phyloP scores from a whole-genome alignment of 1,284 basidiomycete genomes.

The Meripilus lineatus region DNA sequence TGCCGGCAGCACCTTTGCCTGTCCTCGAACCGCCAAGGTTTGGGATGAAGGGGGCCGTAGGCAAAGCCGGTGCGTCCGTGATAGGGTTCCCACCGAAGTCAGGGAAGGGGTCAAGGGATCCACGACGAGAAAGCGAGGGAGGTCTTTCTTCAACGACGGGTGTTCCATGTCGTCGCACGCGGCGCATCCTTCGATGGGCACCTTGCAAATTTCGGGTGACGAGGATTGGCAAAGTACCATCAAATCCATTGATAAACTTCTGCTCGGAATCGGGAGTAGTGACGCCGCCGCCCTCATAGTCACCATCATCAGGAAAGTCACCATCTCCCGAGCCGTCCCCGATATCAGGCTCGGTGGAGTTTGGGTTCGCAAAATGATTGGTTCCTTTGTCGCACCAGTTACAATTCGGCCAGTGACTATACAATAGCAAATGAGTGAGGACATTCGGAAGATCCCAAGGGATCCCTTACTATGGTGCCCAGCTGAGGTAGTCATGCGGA shows the following conservation, averaged over 20 bases:
- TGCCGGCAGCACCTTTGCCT: constrained; percentile 16
- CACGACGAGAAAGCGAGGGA: too few relatives aligned
- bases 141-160: too few relatives aligned
- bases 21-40: constrained; percentile 7
- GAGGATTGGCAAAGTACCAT: too few relatives aligned
- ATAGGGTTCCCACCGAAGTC: constrained; percentile 5
- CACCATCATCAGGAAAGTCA: constrained; percentile 8
- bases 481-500: constrained; percentile 48
- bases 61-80: constrained; percentile 8
- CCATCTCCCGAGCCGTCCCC: constrained; percentile 7
- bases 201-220: too few relatives aligned
- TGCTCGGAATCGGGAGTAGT: not conserved
- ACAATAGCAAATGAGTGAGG: not conserved
- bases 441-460: too few relatives aligned
- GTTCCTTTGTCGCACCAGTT: constrained; percentile 30
- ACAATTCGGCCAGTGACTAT: constrained; percentile 61
- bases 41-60: constrained; percentile 11
- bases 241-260: too few relatives aligned
- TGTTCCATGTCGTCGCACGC: not conserved
- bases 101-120: too few relatives aligned
- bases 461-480: constrained; percentile 55
- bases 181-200: not conserved
- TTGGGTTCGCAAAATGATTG: constrained; percentile 23
- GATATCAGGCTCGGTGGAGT: constrained; percentile 10
- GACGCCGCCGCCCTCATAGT: constrained; percentile 12